Evolutionary conservation across 1,139 yeast genomes (phyloP).

Genomic region (Arxiozyma slooffiae): DNA sequence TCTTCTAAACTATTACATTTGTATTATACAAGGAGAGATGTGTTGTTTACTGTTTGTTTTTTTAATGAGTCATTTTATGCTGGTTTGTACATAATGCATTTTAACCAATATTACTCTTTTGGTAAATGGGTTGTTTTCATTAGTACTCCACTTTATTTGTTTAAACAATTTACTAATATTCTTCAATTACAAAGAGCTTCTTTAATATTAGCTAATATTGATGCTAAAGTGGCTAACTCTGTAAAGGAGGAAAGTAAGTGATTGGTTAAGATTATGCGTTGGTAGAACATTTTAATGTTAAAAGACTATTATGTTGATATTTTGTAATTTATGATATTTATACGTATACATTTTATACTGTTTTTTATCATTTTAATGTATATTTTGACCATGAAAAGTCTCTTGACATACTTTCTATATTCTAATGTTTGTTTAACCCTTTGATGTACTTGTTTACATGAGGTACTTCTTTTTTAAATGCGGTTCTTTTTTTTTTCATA

Average conservation of each 20-base stretch:
- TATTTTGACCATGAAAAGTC: background rate
- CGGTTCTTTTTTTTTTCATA: background rate
- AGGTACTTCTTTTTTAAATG: background rate
- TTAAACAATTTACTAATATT: constrained; percentile 84
- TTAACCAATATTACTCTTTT: constrained; percentile 36
- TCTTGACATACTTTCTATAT: no score
- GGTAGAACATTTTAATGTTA: background rate
- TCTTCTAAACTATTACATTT: constrained; percentile 65
- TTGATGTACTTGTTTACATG: constrained; percentile 2
- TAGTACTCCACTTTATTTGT: constrained; percentile 79
- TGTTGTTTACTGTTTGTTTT: constrained; percentile 81
- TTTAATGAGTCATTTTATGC: constrained; percentile 88
- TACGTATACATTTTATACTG: no score
- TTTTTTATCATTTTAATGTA: no score
- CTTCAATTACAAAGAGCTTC: constrained; percentile 87
- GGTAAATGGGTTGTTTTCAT: constrained; percentile 48
- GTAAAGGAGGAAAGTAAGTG: constrained; percentile 2
- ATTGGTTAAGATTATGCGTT: background rate
- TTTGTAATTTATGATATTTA: background rate
- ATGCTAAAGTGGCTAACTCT: constrained; percentile 48
- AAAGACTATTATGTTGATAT: no score
- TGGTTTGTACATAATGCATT: constrained; percentile 68
- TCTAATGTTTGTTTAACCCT: no score
- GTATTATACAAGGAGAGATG: constrained; percentile 78
- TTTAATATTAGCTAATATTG: constrained; percentile 64